These are phyloP conservation scores for Phytophthora cryptogea DNA, from an alignment of 352 stramenopile genomes.

Conservation along the genomic window DNA sequence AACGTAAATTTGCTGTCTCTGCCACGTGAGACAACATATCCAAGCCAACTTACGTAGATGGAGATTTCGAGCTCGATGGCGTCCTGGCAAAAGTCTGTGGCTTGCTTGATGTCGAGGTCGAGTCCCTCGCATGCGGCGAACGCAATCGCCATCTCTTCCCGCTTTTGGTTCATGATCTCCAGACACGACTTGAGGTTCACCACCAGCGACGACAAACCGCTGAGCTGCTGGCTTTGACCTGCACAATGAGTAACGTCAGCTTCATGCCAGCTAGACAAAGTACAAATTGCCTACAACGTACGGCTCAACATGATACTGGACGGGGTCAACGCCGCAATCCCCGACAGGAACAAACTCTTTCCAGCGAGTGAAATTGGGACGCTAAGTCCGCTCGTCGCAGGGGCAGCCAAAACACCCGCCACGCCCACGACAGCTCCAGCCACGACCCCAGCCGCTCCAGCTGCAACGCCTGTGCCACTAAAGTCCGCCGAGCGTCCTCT, in stretches of 20 bases:
- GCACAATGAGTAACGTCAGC: conserved; percentile 9
- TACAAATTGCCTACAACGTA: conserved; percentile 36
- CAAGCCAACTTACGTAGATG: conserved; percentile 50
- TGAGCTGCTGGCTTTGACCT: conserved; percentile 86
- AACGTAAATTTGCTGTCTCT: conserved; percentile 9
- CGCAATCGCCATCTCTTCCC: conserved; percentile 72
- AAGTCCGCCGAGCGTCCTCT: conserved; percentile 81
- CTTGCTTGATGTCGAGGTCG: conserved; percentile 85
- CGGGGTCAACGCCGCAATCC: conserved; percentile 74
- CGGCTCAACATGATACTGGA: conserved; percentile 88
- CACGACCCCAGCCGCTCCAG: conserved; percentile 78
- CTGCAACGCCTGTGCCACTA: conserved; percentile 83
- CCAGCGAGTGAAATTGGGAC: conserved; percentile 81
- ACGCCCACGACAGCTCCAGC: conserved; percentile 79
- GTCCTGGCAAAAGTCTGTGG: conserved; percentile 79
- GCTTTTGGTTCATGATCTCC: conserved; percentile 87
- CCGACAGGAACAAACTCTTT: conserved; percentile 86
- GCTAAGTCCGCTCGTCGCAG: conserved; percentile 80
- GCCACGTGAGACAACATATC: not conserved
- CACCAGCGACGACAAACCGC: conserved; percentile 70
- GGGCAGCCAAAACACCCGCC: conserved; percentile 74
- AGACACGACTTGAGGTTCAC: conserved; percentile 84
- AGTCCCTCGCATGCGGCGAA: conserved; percentile 74
- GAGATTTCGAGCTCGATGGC: conserved; percentile 80
- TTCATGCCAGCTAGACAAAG: not conserved